Conservation (phyloP, 2,329 filamentous ascomycete species). For the Myriangium duriaei region DNA sequence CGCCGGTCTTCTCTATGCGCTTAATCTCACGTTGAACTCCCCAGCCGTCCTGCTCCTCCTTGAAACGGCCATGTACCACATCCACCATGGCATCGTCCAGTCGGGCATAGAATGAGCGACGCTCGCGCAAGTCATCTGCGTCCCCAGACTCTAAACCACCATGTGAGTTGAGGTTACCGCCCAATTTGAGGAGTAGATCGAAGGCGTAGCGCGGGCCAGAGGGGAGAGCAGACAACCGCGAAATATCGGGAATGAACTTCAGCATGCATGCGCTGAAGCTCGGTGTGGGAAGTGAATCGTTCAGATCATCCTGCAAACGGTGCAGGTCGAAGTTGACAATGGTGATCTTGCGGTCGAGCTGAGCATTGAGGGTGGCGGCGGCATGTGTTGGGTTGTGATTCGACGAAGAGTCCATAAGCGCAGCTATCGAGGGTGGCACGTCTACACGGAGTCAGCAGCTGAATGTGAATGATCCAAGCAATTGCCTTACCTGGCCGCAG, state of each 20-base stretch:
- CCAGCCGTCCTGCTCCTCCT: conserved; percentile 39
- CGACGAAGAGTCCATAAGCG: conserved; percentile 39
- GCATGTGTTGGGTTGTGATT: conserved; percentile 30
- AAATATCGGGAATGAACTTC: conserved; percentile 42
- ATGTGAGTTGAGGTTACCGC: conserved; percentile 43
- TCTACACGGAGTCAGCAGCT: conserved; percentile 24
- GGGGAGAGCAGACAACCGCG: conserved; percentile 36
- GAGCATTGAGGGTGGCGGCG: conserved; percentile 40
- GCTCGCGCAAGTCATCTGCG: conserved; percentile 34
- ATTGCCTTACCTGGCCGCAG: conserved; percentile 35
- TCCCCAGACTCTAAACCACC: conserved; percentile 39
- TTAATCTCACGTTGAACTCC: conserved; percentile 40
- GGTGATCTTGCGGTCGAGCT: conserved; percentile 45
- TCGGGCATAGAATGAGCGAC: conserved; percentile 37
- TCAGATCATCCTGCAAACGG: conserved; percentile 43
- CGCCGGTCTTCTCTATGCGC: conserved; percentile 43
- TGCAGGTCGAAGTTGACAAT: conserved; percentile 46
- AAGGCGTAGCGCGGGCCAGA: conserved; percentile 38
- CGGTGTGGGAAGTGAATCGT: conserved; percentile 39
- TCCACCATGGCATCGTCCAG: conserved; percentile 41
- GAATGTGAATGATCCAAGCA: conserved; percentile 1
- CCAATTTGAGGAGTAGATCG: conserved; percentile 42
- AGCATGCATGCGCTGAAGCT: conserved; percentile 43
- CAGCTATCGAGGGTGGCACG: conserved; percentile 39
- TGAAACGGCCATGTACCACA: conserved; percentile 37